phyloP scores from a whole-genome alignment of 2,329 filamentous ascomycete genomes.

The Diaporthe destruens region DNA sequence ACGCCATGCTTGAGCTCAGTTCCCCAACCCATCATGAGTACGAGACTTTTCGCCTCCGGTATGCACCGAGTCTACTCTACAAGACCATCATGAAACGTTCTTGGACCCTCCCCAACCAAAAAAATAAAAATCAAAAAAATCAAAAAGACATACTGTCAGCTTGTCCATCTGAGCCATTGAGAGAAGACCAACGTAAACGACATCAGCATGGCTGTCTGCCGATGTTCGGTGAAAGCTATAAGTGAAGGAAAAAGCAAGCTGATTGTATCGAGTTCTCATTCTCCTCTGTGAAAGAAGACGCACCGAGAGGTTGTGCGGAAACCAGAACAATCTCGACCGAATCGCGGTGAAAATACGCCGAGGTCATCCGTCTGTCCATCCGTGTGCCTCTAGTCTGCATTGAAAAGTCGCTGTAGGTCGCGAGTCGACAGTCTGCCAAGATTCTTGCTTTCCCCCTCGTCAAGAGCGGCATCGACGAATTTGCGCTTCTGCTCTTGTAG shows the following conservation, averaged over 20 bases:
- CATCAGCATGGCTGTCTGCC: not conserved
- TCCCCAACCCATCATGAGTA: not conserved
- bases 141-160: not conserved
- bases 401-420: constrained; percentile 79
- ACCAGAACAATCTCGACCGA: not conserved
- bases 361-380: not conserved
- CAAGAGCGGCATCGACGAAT: constrained; percentile 82
- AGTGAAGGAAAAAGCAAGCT: not conserved
- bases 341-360: not conserved
- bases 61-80: not conserved
- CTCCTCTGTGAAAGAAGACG: not conserved
- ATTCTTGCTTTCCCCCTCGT: constrained; percentile 77
- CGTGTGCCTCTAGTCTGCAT: constrained; percentile 15
- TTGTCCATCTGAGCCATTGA: not conserved
- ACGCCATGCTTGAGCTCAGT: constrained; percentile 23
- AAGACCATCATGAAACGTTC: not conserved
- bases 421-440: constrained; percentile 74
- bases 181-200: not conserved
- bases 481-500: constrained; percentile 84
- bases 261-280: not conserved
- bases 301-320: not conserved
- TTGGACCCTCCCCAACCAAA: not conserved
- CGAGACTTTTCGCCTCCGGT: not conserved
- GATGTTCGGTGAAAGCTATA: not conserved
- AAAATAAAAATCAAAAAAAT: too few relatives aligned